Base-by-base conservation (phyloP, 805 yeast species). In the Saccharomycodes ludwigii region DNA sequence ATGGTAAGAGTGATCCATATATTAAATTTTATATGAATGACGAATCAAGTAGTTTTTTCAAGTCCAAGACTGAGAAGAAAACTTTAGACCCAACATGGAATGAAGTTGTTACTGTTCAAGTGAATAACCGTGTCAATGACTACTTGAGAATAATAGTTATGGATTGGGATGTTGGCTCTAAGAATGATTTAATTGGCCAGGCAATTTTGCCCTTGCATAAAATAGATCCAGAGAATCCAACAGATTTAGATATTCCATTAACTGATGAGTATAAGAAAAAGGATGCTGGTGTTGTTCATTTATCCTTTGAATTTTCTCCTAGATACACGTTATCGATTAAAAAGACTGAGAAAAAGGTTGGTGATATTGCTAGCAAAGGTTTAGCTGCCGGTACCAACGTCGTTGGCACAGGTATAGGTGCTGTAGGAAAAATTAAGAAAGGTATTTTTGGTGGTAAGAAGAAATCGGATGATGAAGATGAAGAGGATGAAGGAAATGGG, bases 111-210 rank as follows among this genome's bases (percentile, higher is more conserved):
- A 54, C 65, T 10, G 60, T 75, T 24, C 68, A 66, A 21, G 61
- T 85, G 17, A 48, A 62, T 16, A 77, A 79, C 52, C 69, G 83
- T 49, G 72, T 66, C 34, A 73, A 72, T 45, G 72, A 81, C 8
- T 52, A 54, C 3, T 50, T 86, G 31, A 61, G 59, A 35, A 63
- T 82, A 34, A 69, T 65, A 35, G 71, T 81, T 11, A 66, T 50
- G 48, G 99, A 91, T 52, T 88, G 96, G 95, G 99, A 91, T 56
- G 72, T 88, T 41, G 95, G 95, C 42, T 75, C 83, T 28, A 71
- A 70, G 38, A 88, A 91, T 55, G 99, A 91, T 54, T 61, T 65
- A 40, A 64, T 91, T 34, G 94, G 97, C 35, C 62, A 60, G 20
- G 81, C 74, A 7, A 43, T 48, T 15, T 50, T 85, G 34, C 66